Conservation (phyloP, 768 basidiomycete species). For the Melanogaster broomeanus region DNA sequence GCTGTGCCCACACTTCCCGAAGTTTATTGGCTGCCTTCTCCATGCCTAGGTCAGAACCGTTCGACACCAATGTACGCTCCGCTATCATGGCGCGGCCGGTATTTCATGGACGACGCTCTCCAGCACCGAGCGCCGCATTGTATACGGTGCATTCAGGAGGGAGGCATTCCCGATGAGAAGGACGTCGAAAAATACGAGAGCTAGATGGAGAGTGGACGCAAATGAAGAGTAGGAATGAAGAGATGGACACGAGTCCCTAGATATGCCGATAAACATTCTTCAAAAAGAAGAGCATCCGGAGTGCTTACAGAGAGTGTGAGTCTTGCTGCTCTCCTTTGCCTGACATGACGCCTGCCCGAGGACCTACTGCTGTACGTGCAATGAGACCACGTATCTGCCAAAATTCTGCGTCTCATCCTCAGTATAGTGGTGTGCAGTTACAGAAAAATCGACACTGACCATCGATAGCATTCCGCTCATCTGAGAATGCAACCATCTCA, state of each 20-base stretch:
- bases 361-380: constrained; percentile 55
- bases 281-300: constrained; percentile 2
- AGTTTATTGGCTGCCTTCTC: constrained; percentile 31
- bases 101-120: constrained; percentile 54
- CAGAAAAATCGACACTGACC: constrained; percentile 46
- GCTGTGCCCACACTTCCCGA: constrained; percentile 47
- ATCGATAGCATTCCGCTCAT: constrained; percentile 56
- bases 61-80: constrained; percentile 47
- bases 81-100: constrained; percentile 66
- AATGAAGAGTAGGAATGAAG: constrained; percentile 39
- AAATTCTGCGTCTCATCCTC: constrained; percentile 53
- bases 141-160: constrained; percentile 58
- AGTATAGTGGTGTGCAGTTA: background rate
- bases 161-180: constrained; percentile 66
- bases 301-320: constrained; percentile 20
- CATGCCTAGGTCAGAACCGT: constrained; percentile 5
- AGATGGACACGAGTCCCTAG: constrained; percentile 42
- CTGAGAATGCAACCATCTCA: constrained; percentile 87
- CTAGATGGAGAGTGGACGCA: constrained; percentile 55
- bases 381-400: constrained; percentile 71
- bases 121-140: constrained; percentile 57
- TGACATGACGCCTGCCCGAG: constrained; percentile 37
- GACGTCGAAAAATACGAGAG: constrained; percentile 87
- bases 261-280: background rate
- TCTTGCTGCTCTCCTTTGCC: constrained; percentile 19